phyloP scores from a whole-genome alignment of 2,329 filamentous ascomycete species.

The Ceratocystis variospora region DNA sequence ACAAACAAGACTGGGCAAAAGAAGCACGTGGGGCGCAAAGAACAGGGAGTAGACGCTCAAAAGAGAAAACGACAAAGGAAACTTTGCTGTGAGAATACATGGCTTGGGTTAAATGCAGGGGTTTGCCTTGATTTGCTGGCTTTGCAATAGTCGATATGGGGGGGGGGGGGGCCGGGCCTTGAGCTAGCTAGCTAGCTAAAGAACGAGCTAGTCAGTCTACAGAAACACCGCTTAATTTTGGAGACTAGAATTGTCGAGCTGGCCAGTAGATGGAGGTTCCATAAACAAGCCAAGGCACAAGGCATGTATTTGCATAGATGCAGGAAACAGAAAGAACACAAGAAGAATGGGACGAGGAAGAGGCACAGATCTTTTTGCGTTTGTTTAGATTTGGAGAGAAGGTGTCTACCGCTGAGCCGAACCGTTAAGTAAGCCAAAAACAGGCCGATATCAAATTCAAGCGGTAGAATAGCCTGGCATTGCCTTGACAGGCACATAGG shows the following conservation, averaged over 20 bases:
- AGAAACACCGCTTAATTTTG: no score
- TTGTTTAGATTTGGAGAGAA: neutral
- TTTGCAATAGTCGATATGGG: neutral
- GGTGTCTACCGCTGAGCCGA: no score
- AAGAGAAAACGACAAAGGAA: neutral
- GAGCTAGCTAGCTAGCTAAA: neutral
- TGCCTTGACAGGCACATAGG: neutral
- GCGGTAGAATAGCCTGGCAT: no score
- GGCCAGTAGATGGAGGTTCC: no score
- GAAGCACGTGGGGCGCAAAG: neutral
- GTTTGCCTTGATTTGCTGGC: neutral
- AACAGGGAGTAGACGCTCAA: neutral
- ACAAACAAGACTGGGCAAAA: neutral
- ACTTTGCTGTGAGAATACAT: neutral
- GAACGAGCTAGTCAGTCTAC: neutral
- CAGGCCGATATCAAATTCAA: no score
- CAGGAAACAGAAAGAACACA: no score
- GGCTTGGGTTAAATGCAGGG: no score
- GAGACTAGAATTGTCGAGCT: no score
- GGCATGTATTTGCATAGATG: no score
- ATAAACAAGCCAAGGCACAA: no score
- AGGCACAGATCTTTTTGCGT: neutral
- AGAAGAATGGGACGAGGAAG: neutral
- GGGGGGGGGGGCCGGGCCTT: neutral
- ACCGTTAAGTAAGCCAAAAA: no score